phyloP scores from a whole-genome alignment of 2,329 filamentous ascomycete genomes.

The Colletotrichum tofieldiae region DNA sequence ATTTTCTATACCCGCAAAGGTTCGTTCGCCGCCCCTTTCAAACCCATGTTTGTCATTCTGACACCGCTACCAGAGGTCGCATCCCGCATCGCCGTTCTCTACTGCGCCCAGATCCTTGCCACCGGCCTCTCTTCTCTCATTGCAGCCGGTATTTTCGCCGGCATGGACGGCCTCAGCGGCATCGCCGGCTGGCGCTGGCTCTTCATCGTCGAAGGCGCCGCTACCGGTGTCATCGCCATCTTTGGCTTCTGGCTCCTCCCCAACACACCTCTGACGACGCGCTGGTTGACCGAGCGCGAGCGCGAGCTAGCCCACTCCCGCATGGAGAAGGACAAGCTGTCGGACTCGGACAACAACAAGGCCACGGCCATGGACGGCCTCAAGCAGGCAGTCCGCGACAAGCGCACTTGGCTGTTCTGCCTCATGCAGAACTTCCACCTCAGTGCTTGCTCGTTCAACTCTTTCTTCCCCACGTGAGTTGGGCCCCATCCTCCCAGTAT shows the following conservation, averaged over 20 bases:
- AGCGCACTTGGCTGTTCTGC: slow-evolving; percentile 67
- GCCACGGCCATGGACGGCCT: slow-evolving; percentile 64
- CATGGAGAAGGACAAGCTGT: slow-evolving; percentile 67
- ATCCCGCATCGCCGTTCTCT: slow-evolving; percentile 70
- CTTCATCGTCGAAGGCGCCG: slow-evolving; percentile 71
- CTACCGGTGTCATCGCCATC: slow-evolving; percentile 73
- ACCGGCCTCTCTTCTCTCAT: slow-evolving; percentile 78
- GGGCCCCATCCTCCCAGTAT: accelerated
- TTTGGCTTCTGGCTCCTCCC: slow-evolving; percentile 71
- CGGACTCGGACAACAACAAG: slow-evolving; percentile 55
- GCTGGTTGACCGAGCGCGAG: slow-evolving; percentile 63
- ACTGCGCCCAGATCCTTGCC: slow-evolving; percentile 75
- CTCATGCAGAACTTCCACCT: slow-evolving; percentile 72
- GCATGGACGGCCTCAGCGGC: slow-evolving; percentile 69
- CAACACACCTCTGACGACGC: slow-evolving; percentile 57
- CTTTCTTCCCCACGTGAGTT: slow-evolving; percentile 60
- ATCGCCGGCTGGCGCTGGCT: slow-evolving; percentile 77
- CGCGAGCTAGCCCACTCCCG: slow-evolving; percentile 63
- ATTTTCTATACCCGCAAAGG: slow-evolving; percentile 54
- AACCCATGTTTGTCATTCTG: background rate
- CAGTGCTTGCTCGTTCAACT: slow-evolving; percentile 63
- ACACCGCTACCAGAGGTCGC: slow-evolving; percentile 65
- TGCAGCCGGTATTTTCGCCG: slow-evolving; percentile 74
- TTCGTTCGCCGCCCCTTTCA: slow-evolving; percentile 17
- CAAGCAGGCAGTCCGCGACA: slow-evolving; percentile 64